Evolutionary conservation across 441 rosid genomes (phyloP).

Genomic region (Raphanus hybrid): DNA sequence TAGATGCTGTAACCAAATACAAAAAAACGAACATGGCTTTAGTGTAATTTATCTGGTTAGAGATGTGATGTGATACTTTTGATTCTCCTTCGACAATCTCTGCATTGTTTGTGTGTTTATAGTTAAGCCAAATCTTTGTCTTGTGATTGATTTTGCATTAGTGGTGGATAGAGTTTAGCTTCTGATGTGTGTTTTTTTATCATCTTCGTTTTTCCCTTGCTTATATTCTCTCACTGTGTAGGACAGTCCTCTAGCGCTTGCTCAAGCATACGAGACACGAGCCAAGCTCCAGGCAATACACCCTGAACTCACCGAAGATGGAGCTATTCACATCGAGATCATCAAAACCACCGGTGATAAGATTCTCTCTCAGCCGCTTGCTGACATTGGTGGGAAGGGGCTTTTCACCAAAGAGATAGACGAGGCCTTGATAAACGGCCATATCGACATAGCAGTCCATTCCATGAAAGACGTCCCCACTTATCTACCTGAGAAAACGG

Average conservation of each 20-base stretch:
- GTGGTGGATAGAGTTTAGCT: not conserved
- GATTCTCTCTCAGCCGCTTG: slow-evolving; percentile 88
- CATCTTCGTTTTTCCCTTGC: slow-evolving; percentile 31
- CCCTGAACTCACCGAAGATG: slow-evolving; percentile 82
- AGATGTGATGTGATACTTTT: not conserved
- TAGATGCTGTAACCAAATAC: too few relatives aligned
- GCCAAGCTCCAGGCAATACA: slow-evolving; percentile 75
- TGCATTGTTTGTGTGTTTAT: not conserved
- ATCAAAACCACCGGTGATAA: slow-evolving; percentile 98
- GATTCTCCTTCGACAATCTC: slow-evolving; percentile 1
- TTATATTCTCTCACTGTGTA: slow-evolving; percentile 44
- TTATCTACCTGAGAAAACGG: slow-evolving; percentile 80
- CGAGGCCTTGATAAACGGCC: slow-evolving; percentile 83
- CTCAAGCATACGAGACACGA: slow-evolving; percentile 93
- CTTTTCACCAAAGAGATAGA: slow-evolving; percentile 95
- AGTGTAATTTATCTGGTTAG: not conserved
- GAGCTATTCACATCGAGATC: slow-evolving; percentile 86
- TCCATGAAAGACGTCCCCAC: slow-evolving; percentile 99
- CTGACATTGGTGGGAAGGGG: slow-evolving; percentile 98
- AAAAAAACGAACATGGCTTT: too few relatives aligned
- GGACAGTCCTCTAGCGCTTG: slow-evolving; percentile 95
- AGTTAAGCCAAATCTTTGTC: too few relatives aligned
- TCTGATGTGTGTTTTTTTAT: slow-evolving; percentile 7
- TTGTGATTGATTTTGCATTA: not conserved
- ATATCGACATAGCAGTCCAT: slow-evolving; percentile 95